Conservation (phyloP, 352 stramenopile genomes). For the Phytopythium oedochilum region DNA sequence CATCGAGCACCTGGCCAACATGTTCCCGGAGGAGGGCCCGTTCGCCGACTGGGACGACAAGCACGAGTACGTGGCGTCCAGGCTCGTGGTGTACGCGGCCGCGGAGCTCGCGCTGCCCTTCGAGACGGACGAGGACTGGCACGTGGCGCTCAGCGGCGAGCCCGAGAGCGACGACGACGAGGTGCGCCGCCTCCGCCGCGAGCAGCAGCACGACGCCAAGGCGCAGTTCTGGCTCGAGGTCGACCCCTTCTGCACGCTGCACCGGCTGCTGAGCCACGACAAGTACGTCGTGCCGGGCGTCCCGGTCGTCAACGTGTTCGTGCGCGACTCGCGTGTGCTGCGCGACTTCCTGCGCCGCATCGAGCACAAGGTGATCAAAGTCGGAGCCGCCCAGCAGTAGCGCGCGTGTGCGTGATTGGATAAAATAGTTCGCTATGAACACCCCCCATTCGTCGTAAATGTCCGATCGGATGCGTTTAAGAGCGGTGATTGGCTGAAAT, state of each 20-base stretch:
- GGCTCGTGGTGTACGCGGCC: conserved; percentile 69
- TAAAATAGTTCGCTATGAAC: background rate
- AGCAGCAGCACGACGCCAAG: conserved; percentile 77
- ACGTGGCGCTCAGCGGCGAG: conserved; percentile 70
- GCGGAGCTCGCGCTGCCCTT: conserved; percentile 73
- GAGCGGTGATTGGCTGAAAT: conserved; percentile 18
- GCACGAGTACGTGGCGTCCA: conserved; percentile 69
- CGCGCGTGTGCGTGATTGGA: background rate
- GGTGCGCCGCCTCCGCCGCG: conserved; percentile 43
- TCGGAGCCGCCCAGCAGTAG: conserved; percentile 27
- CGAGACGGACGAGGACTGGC: conserved; percentile 57
- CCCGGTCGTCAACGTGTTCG: conserved; percentile 81
- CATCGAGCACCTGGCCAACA: conserved; percentile 86
- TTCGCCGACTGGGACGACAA: conserved; percentile 77
- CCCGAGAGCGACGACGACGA: conserved; percentile 70
- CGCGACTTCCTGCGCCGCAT: conserved; percentile 68
- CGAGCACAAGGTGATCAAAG: conserved; percentile 45
- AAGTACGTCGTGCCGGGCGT: conserved; percentile 83
- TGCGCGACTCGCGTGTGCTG: conserved; percentile 55
- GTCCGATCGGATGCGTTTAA: background rate
- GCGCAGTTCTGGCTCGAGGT: conserved; percentile 74
- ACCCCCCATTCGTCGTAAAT: conserved; percentile 3
- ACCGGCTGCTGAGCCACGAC: conserved; percentile 60
- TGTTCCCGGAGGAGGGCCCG: conserved; percentile 85
- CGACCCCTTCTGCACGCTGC: conserved; percentile 75